A percentile compares a stretch with the other conserved stretches of the same genome.
phyloP scores from a whole-genome alignment of 1,139 yeast species.

The Lodderomyces margitis region DNA sequence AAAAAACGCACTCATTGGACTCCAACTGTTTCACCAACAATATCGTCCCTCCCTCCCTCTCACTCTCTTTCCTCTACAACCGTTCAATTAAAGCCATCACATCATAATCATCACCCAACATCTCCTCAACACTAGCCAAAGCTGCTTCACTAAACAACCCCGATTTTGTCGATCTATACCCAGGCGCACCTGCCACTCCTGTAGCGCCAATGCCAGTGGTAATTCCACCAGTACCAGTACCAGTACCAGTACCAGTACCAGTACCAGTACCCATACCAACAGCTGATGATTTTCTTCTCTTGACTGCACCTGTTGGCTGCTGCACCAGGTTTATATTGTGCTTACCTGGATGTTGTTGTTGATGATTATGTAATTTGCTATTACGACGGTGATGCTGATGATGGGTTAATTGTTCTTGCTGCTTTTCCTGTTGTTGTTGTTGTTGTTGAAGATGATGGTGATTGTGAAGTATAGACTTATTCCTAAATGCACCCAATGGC shows the following conservation, averaged over 20 bases:
- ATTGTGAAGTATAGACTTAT: constrained; percentile 56
- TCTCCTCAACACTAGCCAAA: constrained; percentile 67
- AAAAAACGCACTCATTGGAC: too few species aligned
- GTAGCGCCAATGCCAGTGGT: constrained; percentile 19
- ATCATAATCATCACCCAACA: constrained; percentile 47
- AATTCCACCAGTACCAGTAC: not conserved
- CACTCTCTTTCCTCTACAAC: constrained; percentile 18
- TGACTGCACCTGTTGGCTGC: not conserved
- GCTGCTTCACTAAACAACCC: constrained; percentile 76
- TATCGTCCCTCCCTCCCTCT: not conserved
- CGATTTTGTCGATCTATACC: constrained; percentile 66
- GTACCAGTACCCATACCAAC: not conserved
- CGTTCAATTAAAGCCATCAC: constrained; percentile 48
- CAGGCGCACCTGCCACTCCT: constrained; percentile 51
- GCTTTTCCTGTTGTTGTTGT: constrained; percentile 18
- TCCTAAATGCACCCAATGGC: constrained; percentile 87
- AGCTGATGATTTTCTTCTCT: constrained; percentile 1
- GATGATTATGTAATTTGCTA: too few species aligned
- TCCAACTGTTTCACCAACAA: too few species aligned
- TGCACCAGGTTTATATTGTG: not conserved
- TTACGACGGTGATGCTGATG: constrained; percentile 2
- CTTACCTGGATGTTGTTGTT: constrained; percentile 4
- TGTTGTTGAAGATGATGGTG: constrained; percentile 13
- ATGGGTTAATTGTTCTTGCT: constrained; percentile 12
- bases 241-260: not conserved